These are phyloP conservation scores for Colletotrichum somersetense DNA, from an alignment of 2,329 filamentous ascomycete species.

Conservation along the genomic window DNA sequence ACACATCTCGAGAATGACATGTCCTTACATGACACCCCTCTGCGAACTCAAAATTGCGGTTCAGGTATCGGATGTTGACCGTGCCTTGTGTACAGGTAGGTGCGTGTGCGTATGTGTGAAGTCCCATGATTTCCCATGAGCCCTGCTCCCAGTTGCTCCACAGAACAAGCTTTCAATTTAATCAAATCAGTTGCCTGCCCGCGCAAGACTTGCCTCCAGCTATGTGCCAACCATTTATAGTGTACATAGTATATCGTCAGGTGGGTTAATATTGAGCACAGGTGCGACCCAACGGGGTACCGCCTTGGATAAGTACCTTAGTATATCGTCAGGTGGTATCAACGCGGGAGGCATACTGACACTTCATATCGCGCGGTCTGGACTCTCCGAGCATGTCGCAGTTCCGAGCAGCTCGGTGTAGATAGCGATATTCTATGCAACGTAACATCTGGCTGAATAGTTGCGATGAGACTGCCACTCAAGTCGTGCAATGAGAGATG, in stretches of 20 bases:
- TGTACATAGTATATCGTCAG: not conserved
- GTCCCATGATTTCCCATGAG: conserved; percentile 18
- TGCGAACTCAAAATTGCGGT: conserved; percentile 38
- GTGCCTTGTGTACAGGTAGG: conserved; percentile 20
- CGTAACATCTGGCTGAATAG: not conserved
- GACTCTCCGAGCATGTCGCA: not conserved
- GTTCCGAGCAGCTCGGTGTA: not conserved
- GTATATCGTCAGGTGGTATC: not conserved
- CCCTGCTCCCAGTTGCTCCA: conserved; percentile 27
- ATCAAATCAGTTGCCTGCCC: conserved; percentile 34
- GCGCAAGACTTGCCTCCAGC: conserved; percentile 8
- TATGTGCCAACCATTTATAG: conserved; percentile 13
- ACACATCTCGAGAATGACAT: conserved; percentile 35
- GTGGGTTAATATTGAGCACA: too few relatives aligned
- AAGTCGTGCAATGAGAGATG: conserved; percentile 8
- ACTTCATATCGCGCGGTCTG: not conserved
- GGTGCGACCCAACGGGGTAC: too few relatives aligned
- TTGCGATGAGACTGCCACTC: not conserved
- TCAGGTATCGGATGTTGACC: conserved; percentile 32
- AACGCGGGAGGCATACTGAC: not conserved
- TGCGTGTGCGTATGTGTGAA: not conserved
- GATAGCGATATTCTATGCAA: not conserved
- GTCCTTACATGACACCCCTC: conserved; percentile 34
- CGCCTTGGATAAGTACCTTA: too few relatives aligned
- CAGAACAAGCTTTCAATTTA: conserved; percentile 37